Evolutionary conservation across 164 flowering plant genomes (phyloP).

Genomic region (grape (Vitis vinifera)): ASM3070453v1 NC_081806.1:18869501-18870000

Average conservation of each 20-base stretch:
- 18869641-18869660: constrained; percentile 88
- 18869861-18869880: constrained; percentile 16
- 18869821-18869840: background rate
- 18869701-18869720: constrained; percentile 84
- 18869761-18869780: constrained; percentile 94
- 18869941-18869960: constrained; percentile 93
- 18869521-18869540: background rate
- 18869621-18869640: constrained; percentile 88
- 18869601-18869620: constrained; percentile 96
- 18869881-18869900: constrained; percentile 95
- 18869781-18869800: constrained; percentile 45
- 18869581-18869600: constrained; percentile 90
- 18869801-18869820: background rate
- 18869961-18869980: constrained; percentile 98
- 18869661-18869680: constrained; percentile 99
- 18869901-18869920: constrained; percentile 68
- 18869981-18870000: constrained; percentile 96
- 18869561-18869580: constrained; percentile 95
- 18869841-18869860: background rate
- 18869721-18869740: constrained; percentile 89
- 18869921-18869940: constrained; percentile 73
- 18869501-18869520: background rate
- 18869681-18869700: constrained; percentile 96
- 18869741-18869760: constrained; percentile 93
- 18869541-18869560: constrained; percentile 38